These are phyloP conservation scores for Sordariomycetes sp. DNA, from an alignment of 2,329 filamentous ascomycete species.

Conservation along the genomic window DNA sequence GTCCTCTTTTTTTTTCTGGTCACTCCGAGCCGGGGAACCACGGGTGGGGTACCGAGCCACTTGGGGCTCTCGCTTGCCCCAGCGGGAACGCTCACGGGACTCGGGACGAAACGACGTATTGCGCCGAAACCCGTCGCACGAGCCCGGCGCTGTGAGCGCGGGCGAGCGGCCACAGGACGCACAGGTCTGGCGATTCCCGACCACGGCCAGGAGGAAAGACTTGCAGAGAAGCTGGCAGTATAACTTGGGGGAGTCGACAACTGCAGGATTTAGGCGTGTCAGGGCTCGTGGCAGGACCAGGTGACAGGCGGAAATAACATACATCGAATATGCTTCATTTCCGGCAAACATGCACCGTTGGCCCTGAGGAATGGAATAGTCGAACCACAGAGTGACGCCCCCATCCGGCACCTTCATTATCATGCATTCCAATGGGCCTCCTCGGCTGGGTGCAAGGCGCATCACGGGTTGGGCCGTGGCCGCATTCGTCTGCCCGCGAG, in stretches of 20 bases:
- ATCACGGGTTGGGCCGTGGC: not conserved
- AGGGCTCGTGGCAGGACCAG: not conserved
- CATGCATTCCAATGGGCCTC: not conserved
- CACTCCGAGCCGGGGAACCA: not conserved
- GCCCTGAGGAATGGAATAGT: not conserved
- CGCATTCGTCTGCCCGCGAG: not conserved
- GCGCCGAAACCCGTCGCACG: conserved; percentile 1
- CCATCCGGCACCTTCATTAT: not conserved
- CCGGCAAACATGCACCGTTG: not conserved
- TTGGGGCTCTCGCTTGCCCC: not conserved
- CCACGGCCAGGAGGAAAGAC: not conserved
- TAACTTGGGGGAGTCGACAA: not conserved
- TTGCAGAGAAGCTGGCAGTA: not conserved
- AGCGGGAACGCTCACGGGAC: conserved; percentile 1
- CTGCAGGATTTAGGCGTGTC: not conserved
- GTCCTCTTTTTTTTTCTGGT: not conserved
- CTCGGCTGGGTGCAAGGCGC: not conserved
- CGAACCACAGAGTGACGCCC: not conserved
- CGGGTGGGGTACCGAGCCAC: not conserved
- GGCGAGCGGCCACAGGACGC: not conserved
- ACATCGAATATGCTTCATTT: not conserved
- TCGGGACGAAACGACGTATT: conserved; percentile 4
- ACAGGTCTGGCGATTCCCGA: not conserved
- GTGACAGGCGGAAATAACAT: not conserved
- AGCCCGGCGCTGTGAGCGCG: not conserved